These are phyloP conservation scores for Puya raimondii DNA, from an alignment of 176 grass and related monocot species.

Conservation along the genomic window DNA sequence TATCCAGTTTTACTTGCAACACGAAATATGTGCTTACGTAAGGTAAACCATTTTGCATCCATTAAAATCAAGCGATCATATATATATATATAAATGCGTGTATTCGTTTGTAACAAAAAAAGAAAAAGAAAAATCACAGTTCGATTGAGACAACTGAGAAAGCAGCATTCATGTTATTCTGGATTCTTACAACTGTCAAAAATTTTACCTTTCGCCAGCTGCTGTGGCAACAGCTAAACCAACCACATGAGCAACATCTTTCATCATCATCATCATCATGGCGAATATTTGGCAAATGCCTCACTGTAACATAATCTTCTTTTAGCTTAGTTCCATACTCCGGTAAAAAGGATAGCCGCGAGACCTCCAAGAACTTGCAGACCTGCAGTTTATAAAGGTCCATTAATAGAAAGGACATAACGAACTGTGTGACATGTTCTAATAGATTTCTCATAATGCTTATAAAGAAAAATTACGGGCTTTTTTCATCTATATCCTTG, in stretches of 20 bases:
- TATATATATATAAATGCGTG: neutral
- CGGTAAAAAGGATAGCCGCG: constrained; percentile 80
- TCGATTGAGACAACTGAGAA: neutral
- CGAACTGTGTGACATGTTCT: constrained; percentile 10
- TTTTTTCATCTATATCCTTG: constrained; percentile 14
- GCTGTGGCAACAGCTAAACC: constrained; percentile 80
- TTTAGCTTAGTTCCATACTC: constrained; percentile 96
- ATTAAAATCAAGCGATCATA: neutral
- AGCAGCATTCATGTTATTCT: neutral
- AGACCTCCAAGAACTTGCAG: constrained; percentile 97
- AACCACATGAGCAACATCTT: constrained; percentile 53
- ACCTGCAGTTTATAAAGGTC: constrained; percentile 43
- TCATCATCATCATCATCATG: constrained; percentile 24
- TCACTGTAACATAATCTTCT: constrained; percentile 89
- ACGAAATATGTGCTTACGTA: neutral
- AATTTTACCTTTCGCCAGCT: constrained; percentile 86
- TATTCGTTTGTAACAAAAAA: neutral
- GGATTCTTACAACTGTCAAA: neutral
- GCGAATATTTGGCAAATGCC: constrained; percentile 85
- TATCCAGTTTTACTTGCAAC: neutral
- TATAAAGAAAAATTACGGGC: neutral
- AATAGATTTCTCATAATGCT: neutral
- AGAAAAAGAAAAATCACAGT: neutral
- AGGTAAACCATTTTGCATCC: neutral
- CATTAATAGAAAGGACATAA: constrained; percentile 6